Conservation (phyloP, 331 rosid genomes). For the Stylosanthes scabra region DNA sequence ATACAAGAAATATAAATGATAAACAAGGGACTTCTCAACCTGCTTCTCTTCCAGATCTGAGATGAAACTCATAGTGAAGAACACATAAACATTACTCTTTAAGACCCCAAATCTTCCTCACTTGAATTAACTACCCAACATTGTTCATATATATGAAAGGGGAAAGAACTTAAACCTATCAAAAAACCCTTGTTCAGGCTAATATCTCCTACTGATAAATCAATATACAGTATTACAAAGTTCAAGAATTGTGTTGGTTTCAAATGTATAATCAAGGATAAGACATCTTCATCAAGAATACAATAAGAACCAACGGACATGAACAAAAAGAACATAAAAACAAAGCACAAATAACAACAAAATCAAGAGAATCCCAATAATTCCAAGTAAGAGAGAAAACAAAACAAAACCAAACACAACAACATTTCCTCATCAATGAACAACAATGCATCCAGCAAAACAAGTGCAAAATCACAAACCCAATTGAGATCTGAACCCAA, state of each 20-base stretch:
- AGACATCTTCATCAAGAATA: constrained; percentile 14
- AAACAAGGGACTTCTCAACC: constrained; percentile 1
- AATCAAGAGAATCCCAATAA: constrained; percentile 18
- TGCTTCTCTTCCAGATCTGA: constrained; percentile 37
- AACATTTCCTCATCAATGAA: background rate
- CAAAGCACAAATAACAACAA: constrained; percentile 12
- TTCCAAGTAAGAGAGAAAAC: constrained; percentile 25
- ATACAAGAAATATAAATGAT: background rate
- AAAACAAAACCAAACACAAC: constrained; percentile 18
- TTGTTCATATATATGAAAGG: constrained; percentile 14
- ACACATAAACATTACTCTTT: constrained; percentile 2
- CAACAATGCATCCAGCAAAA: constrained; percentile 45
- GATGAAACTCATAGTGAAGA: constrained; percentile 22
- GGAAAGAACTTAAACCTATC: background rate
- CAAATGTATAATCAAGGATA: constrained; percentile 37
- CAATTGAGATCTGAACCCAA: constrained; percentile 47
- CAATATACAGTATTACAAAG: constrained; percentile 18
- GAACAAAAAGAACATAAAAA: constrained; percentile 26
- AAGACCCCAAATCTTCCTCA: constrained; percentile 16
- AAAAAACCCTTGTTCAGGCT: constrained; percentile 20
- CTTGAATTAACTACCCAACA: constrained; percentile 23
- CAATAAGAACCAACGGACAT: constrained; percentile 20
- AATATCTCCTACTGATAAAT: constrained; percentile 14
- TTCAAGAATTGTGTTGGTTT: constrained; percentile 20
- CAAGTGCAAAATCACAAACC: constrained; percentile 43